Base-by-base conservation (phyloP, 164 flowering plant species). In the Magnolia changhungtana region DNA sequence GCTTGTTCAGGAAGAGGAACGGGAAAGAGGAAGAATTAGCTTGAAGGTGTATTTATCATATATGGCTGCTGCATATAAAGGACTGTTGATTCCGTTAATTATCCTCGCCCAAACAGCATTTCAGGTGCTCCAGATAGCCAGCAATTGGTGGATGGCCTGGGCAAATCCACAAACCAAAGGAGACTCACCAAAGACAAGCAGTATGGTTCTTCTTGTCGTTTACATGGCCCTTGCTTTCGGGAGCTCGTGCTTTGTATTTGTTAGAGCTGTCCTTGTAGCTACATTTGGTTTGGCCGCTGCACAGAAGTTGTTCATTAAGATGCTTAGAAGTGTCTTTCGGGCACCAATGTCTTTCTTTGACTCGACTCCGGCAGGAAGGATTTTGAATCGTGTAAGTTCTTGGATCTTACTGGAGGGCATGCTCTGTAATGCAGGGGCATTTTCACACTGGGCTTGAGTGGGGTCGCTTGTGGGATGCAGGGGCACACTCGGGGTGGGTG, bases 101-200 rank as follows among this genome's bases (percentile, higher is more conserved):
- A 85, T 96, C 24, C 80, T 96, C 68, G 90, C 98, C 13, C 99
- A 96, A 74, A 76, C 89, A 68, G 67, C 88, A 67, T 96, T 96
- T 87, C 98, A 96, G 80, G 85, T 91, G 80, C 97, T 96, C 75
- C 98, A 96, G 80, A 96, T 96, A 81, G 97, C 96, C 65, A 90
- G 98, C 81, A 96, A 83, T 79, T 96, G 98, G 97, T 96, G 99
- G 99, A 96, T 96, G 99, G 99, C 99, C 45, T 96, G 98, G 98
- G 98, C 99, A 59, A 94, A 91, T 80, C 99, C 99, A 58, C 99
- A 94, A 82, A 92, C 98, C 20, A 82, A 84, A 77, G 98, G 96
- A 31, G 98, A 86, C 75, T 77, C 80, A 37, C 90, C 99, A 7
- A 90, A 82, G 81, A 89, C 93, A 8, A 91, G 86, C 73, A 87